Conservation (phyloP, 2,329 filamentous ascomycete species). For the Scedosporium minutisporum region DNA sequence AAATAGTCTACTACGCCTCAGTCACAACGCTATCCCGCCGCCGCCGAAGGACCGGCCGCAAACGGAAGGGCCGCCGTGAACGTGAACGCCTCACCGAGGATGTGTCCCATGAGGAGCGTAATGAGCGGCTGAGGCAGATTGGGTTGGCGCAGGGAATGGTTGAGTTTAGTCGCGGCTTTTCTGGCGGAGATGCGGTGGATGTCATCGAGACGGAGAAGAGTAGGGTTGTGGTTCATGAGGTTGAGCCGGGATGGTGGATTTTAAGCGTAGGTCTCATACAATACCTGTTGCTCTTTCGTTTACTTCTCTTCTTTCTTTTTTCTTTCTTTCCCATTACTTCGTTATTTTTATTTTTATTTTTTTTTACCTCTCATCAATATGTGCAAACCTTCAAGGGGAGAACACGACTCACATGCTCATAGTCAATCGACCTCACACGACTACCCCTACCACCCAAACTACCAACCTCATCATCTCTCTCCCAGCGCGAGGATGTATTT, state of each 20-base stretch:
- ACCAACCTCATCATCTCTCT: constrained; percentile 28
- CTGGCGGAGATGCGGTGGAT: constrained; percentile 65
- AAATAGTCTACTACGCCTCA: constrained; percentile 91
- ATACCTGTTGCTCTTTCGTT: not conserved
- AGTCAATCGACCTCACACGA: constrained; percentile 76
- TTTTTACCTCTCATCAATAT: not conserved
- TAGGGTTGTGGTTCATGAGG: constrained; percentile 72
- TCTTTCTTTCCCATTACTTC: not conserved
- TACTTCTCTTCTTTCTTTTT: not conserved
- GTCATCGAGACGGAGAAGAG: constrained; percentile 86
- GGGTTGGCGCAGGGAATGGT: constrained; percentile 96
- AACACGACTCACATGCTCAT: not conserved
- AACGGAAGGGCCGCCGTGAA: constrained; percentile 16
- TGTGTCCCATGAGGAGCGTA: constrained; percentile 56
- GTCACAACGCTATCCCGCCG: constrained; percentile 30
- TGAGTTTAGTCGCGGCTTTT: constrained; percentile 82
- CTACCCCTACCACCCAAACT: constrained; percentile 50
- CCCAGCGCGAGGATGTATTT: constrained; percentile 34
- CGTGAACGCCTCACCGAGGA: constrained; percentile 31
- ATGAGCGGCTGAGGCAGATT: constrained; percentile 84
- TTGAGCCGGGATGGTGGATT: constrained; percentile 93
- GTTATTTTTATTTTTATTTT: not conserved
- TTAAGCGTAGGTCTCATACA: constrained; percentile 57
- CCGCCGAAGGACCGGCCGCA: constrained; percentile 25
- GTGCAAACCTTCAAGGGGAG: not conserved